Conservation (phyloP, 1,284 basidiomycete species). For the Hymenochaete sp. region DNA sequence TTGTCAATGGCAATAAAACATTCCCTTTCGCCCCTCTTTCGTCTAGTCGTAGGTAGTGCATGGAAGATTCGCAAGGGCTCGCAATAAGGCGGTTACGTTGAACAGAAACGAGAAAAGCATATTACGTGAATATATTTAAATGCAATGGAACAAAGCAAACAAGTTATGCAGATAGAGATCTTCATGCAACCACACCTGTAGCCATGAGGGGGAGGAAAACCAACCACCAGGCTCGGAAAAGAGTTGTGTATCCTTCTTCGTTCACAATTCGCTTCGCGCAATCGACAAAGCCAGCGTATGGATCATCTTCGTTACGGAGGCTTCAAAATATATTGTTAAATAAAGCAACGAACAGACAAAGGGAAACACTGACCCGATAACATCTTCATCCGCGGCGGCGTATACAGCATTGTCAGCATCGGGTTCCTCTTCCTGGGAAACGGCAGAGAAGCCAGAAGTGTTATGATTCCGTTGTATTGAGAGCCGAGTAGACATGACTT, state of each 20-base stretch:
- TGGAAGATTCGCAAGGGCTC: no score
- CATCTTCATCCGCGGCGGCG: slow-evolving; percentile 74
- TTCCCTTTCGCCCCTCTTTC: no score
- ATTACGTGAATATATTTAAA: no score
- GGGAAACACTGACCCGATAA: slow-evolving; percentile 57
- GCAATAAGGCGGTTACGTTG: no score
- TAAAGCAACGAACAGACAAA: neutral
- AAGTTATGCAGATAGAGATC: no score
- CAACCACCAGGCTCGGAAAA: slow-evolving; percentile 75
- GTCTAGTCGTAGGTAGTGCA: no score
- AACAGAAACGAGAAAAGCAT: no score
- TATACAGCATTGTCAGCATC: slow-evolving; percentile 64
- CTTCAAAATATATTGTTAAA: slow-evolving; percentile 28
- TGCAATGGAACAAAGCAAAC: no score
- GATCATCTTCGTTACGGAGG: slow-evolving; percentile 74
- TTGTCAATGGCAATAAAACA: no score
- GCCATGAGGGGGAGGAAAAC: slow-evolving; percentile 7
- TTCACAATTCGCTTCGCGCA: slow-evolving; percentile 73
- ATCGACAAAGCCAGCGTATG: slow-evolving; percentile 74
- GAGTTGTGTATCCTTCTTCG: slow-evolving; percentile 71
- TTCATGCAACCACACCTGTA: no score
- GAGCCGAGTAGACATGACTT: slow-evolving; percentile 74
- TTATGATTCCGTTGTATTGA: slow-evolving; percentile 81
- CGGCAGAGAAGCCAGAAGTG: slow-evolving; percentile 60
- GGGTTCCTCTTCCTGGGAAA: slow-evolving; percentile 61